A percentile compares a stretch with the other conserved stretches of the same genome.
These are phyloP conservation scores for Cucumis sativus DNA, from an alignment of 306 rosid genomes.

Conservation along the genomic window DNA sequence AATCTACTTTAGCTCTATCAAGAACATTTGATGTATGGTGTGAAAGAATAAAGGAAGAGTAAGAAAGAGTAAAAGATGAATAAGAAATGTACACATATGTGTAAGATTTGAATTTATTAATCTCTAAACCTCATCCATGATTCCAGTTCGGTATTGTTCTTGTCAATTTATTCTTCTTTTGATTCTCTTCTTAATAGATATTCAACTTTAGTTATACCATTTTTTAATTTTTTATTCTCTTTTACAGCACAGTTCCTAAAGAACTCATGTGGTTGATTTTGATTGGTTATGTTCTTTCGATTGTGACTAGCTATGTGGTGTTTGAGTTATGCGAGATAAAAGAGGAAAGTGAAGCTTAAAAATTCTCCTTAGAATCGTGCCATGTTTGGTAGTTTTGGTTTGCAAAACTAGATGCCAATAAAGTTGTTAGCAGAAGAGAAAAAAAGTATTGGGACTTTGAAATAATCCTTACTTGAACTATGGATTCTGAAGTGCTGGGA, in stretches of 20 bases:
- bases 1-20: no score
- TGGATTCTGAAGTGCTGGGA: background rate
- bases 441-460: background rate
- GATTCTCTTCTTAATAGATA: slow-evolving; percentile 12
- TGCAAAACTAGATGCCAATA: background rate
- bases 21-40: no score
- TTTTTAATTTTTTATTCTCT: background rate
- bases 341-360: background rate
- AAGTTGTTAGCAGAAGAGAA: background rate
- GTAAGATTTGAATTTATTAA: no score
- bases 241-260: background rate
- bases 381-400: no score
- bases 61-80: no score
- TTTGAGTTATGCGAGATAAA: background rate
- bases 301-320: background rate
- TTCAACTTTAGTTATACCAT: background rate
- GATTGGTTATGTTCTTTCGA: background rate
- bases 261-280: slow-evolving; percentile 3
- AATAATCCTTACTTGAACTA: background rate
- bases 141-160: background rate
- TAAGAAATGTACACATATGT: no score
- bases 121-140: background rate
- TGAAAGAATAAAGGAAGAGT: no score
- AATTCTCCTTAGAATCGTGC: background rate
- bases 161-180: slow-evolving; percentile 16